Evolutionary conservation across 1,284 basidiomycete species (phyloP).

Genomic region (Apiotrichum sp.): DNA sequence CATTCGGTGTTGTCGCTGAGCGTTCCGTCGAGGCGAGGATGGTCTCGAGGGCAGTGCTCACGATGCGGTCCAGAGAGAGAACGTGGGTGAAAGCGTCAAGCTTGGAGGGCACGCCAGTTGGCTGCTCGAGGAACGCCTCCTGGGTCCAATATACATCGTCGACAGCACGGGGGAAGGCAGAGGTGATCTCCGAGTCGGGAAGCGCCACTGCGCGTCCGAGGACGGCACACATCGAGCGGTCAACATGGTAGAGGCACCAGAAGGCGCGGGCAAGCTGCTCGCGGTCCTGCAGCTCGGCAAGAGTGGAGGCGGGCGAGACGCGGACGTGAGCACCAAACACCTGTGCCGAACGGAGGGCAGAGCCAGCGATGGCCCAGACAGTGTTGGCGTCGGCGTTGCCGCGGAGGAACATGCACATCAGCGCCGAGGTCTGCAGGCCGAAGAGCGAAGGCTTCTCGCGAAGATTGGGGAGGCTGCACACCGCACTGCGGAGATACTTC

Average conservation of each 20-base stretch:
- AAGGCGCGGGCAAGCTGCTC: neutral
- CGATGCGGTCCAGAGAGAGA: slow-evolving; percentile 63
- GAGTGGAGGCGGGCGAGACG: neutral
- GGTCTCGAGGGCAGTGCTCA: slow-evolving; percentile 62
- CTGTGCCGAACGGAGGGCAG: slow-evolving; percentile 59
- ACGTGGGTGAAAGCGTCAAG: slow-evolving; percentile 61
- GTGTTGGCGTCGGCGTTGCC: slow-evolving; percentile 61
- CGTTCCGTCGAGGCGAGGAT: slow-evolving; percentile 53
- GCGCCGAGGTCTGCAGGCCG: slow-evolving; percentile 60
- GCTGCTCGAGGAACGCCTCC: neutral
- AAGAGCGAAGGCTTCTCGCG: slow-evolving; percentile 58
- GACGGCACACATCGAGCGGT: slow-evolving; percentile 51
- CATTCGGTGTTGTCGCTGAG: no score
- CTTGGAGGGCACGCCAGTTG: neutral
- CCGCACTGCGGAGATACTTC: slow-evolving; percentile 64
- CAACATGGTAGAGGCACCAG: slow-evolving; percentile 51
- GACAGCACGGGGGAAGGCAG: slow-evolving; percentile 62
- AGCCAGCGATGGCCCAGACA: slow-evolving; percentile 63
- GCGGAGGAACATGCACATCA: slow-evolving; percentile 47
- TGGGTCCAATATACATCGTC: slow-evolving; percentile 23
- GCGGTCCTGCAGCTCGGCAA: neutral
- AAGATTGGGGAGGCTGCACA: slow-evolving; percentile 52
- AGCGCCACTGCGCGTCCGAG: slow-evolving; percentile 37
- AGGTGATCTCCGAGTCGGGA: slow-evolving; percentile 74
- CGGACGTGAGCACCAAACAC: slow-evolving; percentile 47